A percentile compares a stretch with the other conserved stretches of the same genome.
Evolutionary conservation across 306 rosid species (phyloP).

Genomic region (Medicago ruthenica): DNA sequence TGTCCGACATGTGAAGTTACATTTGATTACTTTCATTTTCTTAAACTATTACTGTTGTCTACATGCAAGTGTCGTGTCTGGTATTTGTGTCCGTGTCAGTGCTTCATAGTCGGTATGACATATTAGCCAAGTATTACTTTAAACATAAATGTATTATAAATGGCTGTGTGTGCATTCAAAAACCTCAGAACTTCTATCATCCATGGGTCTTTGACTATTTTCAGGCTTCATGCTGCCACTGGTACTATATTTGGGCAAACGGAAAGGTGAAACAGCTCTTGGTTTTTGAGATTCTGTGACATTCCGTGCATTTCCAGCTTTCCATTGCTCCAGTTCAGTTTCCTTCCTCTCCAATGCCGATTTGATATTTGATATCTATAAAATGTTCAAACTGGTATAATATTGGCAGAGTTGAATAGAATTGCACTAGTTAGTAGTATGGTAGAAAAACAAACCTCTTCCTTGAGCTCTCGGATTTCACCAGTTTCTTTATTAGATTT

Average conservation of each 20-base stretch:
- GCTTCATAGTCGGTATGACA: neutral
- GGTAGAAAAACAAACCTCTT: slow-evolving; percentile 67
- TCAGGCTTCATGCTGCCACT: slow-evolving; percentile 61
- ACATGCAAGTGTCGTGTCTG: neutral
- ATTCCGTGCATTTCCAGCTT: slow-evolving; percentile 59
- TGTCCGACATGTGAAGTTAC: neutral
- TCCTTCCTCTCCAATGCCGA: slow-evolving; percentile 80
- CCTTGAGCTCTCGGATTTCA: slow-evolving; percentile 85
- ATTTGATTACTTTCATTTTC: no score
- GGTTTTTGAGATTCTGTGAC: slow-evolving; percentile 62
- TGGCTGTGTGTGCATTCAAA: neutral
- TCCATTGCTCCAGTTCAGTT: slow-evolving; percentile 75
- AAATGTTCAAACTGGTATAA: slow-evolving; percentile 18
- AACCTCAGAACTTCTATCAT: slow-evolving; percentile 75
- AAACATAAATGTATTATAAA: neutral
- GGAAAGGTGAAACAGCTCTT: slow-evolving; percentile 82
- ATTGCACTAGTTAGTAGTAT: slow-evolving; percentile 27
- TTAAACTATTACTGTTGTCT: neutral
- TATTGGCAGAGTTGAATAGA: neutral
- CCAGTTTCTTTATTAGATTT: slow-evolving; percentile 86
- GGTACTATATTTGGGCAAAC: slow-evolving; percentile 64
- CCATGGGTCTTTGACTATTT: slow-evolving; percentile 54
- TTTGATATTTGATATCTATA: slow-evolving; percentile 79
- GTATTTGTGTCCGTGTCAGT: neutral
- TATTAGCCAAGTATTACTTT: slow-evolving; percentile 13